Evolutionary conservation across 768 basidiomycete species (phyloP), one percentile per base, ranked within the genome.

Genomic region (Suillus subluteus): DNA sequence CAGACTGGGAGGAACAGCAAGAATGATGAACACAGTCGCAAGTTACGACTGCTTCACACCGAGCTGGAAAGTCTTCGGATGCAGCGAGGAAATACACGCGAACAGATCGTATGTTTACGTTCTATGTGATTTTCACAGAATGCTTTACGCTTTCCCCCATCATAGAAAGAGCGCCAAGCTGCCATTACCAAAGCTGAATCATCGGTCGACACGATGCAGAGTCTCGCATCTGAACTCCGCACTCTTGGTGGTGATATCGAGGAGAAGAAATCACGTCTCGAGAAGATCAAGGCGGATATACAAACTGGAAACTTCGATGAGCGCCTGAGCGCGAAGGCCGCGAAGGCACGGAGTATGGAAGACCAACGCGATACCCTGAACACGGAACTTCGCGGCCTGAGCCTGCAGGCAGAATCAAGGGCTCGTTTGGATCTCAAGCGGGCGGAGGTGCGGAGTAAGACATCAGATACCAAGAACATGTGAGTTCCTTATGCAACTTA

Each of bases 391-490:
- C 83, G 87, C 40, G 79, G 82, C 2, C 78, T 98, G 70, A 94
- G 88, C 70, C 72, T 87, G 55, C 95, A 98, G 74, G 90, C 93
- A 0, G 92, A 96, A 63, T 82, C 87, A 1, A 82, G 97, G 54
- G 94, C 96, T 2, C 90, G 87, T 71, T 75, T 98, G 62, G 87
- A 91, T 48, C 73, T 97, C 68, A 92, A 94, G 73, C 82, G 88
- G 66, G 81, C 80, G 1, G 93, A 96, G 69, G 75, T 89, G 54
- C 86, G 83, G 74, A 83, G 79, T 64, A 93, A 92, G 78, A 79
- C 81, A 55, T 80, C 80, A 18, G 92, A 95, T 48, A 82, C 95
- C 16, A 81, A 86, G 68, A 88, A 84, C 63, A 88, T 83, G 94
- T 95, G 67, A 65, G 90, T 81, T 37, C 59, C 26, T 38, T 15